Evolutionary conservation across 208 protist genomes (phyloP).

Genomic region (Acanthamoeba triangularis): DNA sequence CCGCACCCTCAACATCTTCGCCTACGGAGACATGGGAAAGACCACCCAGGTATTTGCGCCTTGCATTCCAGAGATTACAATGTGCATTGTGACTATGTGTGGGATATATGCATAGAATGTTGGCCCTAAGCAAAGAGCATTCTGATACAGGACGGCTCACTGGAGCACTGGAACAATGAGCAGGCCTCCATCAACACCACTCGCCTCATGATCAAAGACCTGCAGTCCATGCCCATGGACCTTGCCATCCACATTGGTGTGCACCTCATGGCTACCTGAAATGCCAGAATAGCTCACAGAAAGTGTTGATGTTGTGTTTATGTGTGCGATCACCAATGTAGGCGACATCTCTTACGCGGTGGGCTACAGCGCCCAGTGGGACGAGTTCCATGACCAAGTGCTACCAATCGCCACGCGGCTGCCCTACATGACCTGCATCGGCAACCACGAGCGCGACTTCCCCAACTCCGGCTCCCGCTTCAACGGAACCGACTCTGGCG

Average conservation of each 20-base stretch:
- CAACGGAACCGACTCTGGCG: conserved; percentile 56
- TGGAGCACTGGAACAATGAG: not conserved
- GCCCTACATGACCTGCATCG: conserved; percentile 46
- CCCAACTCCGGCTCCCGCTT: conserved; percentile 17
- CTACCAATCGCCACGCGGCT: not conserved
- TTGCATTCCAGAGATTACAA: not conserved
- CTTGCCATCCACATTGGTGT: not conserved
- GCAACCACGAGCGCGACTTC: conserved; percentile 88
- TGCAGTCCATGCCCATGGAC: not conserved
- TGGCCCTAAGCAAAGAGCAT: too few relatives aligned
- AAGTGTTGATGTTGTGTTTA: too few relatives aligned
- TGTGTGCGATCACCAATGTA: too few relatives aligned
- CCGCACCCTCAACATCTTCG: not conserved
- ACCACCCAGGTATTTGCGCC: not conserved
- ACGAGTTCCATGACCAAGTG: not conserved
- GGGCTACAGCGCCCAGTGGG: conserved; percentile 41
- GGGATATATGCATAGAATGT: not conserved
- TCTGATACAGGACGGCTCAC: not conserved
- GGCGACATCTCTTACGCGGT: conserved; percentile 77
- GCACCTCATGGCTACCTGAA: not conserved
- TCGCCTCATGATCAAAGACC: not conserved
- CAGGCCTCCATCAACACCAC: not conserved
- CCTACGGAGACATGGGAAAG: conserved; percentile 2
- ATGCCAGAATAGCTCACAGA: too few relatives aligned
- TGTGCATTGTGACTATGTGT: not conserved